These are phyloP conservation scores for Darksidea phi DNA, from an alignment of 495 filamentous ascomycete genomes.

Conservation along the genomic window DNA sequence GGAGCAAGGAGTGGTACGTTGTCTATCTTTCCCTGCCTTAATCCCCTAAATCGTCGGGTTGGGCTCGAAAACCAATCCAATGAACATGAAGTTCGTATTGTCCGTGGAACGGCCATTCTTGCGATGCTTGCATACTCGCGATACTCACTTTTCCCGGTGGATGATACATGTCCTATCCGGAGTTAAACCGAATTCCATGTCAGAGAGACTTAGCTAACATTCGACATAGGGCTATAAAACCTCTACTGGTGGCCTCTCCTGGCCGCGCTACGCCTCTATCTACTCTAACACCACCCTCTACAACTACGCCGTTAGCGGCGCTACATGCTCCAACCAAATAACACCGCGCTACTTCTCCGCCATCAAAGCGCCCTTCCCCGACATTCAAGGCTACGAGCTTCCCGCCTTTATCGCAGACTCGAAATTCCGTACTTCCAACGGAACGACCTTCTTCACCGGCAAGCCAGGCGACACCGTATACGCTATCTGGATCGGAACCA, in stretches of 20 bases:
- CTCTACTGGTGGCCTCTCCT: slow-evolving; percentile 63
- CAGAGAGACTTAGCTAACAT: slow-evolving; percentile 35
- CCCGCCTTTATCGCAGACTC: slow-evolving; percentile 66
- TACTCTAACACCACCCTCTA: slow-evolving; percentile 59
- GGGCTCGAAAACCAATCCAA: no score
- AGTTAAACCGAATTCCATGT: no score
- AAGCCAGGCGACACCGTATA: slow-evolving; percentile 62
- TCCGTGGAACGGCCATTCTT: no score
- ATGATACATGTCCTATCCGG: no score
- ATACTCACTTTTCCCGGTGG: no score
- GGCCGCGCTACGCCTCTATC: slow-evolving; percentile 61
- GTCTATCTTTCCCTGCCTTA: neutral
- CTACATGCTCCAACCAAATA: slow-evolving; percentile 67
- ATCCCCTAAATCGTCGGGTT: neutral
- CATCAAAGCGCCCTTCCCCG: slow-evolving; percentile 57
- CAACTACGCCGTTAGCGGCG: slow-evolving; percentile 71
- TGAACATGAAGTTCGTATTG: no score
- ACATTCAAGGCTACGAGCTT: slow-evolving; percentile 65
- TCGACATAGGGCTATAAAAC: slow-evolving; percentile 48
- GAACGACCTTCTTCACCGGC: slow-evolving; percentile 53
- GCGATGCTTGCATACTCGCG: no score
- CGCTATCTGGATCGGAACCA: slow-evolving; percentile 75
- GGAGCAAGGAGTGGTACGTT: slow-evolving; percentile 46
- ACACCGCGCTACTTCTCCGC: slow-evolving; percentile 51
- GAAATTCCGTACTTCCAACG: slow-evolving; percentile 43